phyloP scores from a whole-genome alignment of 139 green algal species.

The Yamagishiella unicocca region DNA sequence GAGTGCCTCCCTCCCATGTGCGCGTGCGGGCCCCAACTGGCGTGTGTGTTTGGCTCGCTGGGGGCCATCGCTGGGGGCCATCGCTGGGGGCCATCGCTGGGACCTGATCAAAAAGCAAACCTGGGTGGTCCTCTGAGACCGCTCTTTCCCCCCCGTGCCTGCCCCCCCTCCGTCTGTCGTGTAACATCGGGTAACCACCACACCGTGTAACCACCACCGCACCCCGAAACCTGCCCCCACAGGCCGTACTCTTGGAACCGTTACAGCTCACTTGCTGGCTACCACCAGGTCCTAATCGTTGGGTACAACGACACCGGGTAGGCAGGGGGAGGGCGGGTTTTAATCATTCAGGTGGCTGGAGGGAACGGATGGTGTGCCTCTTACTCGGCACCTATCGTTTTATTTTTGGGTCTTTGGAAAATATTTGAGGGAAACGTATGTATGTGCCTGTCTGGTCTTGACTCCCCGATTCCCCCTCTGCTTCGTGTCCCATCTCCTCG shows the following conservation, averaged over 20 bases:
- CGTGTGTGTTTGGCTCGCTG: no score
- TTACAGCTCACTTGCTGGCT: neutral
- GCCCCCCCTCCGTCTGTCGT: no score
- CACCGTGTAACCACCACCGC: no score
- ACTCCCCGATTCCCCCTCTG: neutral
- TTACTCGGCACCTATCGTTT: neutral
- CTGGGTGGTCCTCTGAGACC: no score
- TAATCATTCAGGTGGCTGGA: neutral
- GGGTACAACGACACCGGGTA: conserved; percentile 20
- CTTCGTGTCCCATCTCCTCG: neutral
- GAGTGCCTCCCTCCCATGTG: neutral
- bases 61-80: no score
- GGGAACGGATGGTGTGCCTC: neutral
- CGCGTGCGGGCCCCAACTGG: no score
- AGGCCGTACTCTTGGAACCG: conserved; percentile 29
- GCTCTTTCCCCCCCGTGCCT: no score
- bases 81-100: no score
- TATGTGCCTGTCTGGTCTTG: neutral
- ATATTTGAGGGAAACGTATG: neutral
- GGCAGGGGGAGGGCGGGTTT: neutral
- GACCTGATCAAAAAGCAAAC: no score
- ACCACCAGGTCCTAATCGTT: conserved; percentile 11
- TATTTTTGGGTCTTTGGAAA: neutral
- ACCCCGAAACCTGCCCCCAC: neutral
- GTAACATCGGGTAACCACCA: no score